Evolutionary conservation across 2,329 filamentous ascomycete genomes (phyloP).

Genomic region (Paradendryphiella salina): DNA sequence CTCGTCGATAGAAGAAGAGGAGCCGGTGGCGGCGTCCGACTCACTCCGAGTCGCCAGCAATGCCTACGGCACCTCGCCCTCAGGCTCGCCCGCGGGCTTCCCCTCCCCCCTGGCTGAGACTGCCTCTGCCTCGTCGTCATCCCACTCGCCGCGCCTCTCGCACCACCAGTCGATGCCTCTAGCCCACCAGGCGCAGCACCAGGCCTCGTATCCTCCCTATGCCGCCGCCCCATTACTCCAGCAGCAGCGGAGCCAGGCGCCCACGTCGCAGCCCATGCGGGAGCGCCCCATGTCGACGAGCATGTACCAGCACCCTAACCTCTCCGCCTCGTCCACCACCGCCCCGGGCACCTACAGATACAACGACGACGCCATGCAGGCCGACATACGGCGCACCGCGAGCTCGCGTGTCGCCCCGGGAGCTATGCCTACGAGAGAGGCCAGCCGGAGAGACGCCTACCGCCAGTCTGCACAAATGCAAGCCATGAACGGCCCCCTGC

Average conservation of each 20-base stretch:
- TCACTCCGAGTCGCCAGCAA: slow-evolving; percentile 50
- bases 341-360: slow-evolving; percentile 52
- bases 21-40: slow-evolving; percentile 34
- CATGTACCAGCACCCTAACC: slow-evolving; percentile 55
- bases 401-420: slow-evolving; percentile 66
- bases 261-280: slow-evolving; percentile 36
- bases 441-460: slow-evolving; percentile 71
- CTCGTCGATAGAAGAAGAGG: slow-evolving; percentile 27
- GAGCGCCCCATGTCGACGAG: slow-evolving; percentile 51
- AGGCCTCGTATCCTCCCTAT: slow-evolving; percentile 40
- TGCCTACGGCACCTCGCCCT: slow-evolving; percentile 41
- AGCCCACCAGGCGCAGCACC: slow-evolving; percentile 48
- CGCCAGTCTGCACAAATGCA: slow-evolving; percentile 60
- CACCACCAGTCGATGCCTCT: slow-evolving; percentile 52
- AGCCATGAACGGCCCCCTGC: slow-evolving; percentile 63
- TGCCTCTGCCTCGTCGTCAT: slow-evolving; percentile 30
- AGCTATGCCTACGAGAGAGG: slow-evolving; percentile 67
- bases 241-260: slow-evolving; percentile 33
- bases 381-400: slow-evolving; percentile 55
- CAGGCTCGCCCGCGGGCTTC: slow-evolving; percentile 30
- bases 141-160: slow-evolving; percentile 42
- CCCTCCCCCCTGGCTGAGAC: slow-evolving; percentile 34
- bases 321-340: slow-evolving; percentile 51
- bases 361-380: slow-evolving; percentile 49
- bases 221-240: slow-evolving; percentile 30